Conservation (phyloP, 108 stramenopile genomes). For the Parietichytrium sp. region DNA sequence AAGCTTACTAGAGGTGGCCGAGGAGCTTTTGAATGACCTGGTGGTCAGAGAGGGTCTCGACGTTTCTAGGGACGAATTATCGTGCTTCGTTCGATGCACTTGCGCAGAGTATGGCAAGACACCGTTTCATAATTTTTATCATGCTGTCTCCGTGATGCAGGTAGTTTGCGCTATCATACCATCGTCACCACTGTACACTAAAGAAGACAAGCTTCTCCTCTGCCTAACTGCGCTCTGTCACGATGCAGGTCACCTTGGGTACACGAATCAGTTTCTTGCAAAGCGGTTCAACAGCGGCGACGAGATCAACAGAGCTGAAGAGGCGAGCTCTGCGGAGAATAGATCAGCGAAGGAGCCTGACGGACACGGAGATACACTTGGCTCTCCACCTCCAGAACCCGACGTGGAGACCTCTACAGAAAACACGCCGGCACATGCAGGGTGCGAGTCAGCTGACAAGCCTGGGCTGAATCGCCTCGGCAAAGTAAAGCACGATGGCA, state of each 20-base stretch:
- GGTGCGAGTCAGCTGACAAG: too few species aligned
- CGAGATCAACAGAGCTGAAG: background rate
- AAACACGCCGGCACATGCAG: too few species aligned
- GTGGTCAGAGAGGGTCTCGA: too few species aligned
- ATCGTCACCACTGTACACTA: background rate
- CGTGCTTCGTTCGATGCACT: slow-evolving; percentile 31
- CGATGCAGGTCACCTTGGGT: slow-evolving; percentile 34
- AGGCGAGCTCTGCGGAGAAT: too few species aligned
- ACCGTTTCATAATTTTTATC: slow-evolving; percentile 25
- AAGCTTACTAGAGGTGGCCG: too few species aligned
- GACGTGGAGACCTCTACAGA: too few species aligned
- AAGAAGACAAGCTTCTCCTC: background rate
- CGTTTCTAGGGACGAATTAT: background rate
- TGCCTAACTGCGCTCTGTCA: slow-evolving; percentile 34
- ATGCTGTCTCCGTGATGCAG: slow-evolving; percentile 12
- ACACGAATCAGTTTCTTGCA: background rate
- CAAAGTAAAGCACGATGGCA: too few species aligned
- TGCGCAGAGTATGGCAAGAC: background rate
- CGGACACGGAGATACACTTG: too few species aligned
- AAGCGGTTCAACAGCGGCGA: slow-evolving; percentile 2
- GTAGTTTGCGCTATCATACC: background rate
- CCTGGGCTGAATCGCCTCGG: too few species aligned
- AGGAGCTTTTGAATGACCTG: too few species aligned
- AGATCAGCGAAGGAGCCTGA: too few species aligned
- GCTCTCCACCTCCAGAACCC: too few species aligned